These are phyloP conservation scores for Ascomycota sp. DNA, from an alignment of 2,329 filamentous ascomycete genomes.

Conservation along the genomic window DNA sequence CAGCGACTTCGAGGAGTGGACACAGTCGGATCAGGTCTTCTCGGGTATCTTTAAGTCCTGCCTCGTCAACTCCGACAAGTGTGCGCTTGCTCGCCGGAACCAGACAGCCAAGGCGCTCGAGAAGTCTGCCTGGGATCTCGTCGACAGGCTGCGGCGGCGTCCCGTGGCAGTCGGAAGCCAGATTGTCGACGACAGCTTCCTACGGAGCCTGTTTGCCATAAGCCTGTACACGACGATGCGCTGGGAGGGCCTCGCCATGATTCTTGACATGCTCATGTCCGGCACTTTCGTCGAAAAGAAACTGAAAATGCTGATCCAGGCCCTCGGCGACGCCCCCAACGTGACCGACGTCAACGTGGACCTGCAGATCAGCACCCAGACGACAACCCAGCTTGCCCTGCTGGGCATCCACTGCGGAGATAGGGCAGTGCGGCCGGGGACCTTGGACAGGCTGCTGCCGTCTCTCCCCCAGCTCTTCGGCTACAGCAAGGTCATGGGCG, in stretches of 20 bases:
- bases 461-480: conserved; percentile 6
- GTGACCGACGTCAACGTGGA: background rate
- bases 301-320: background rate
- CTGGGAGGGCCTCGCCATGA: conserved; percentile 18
- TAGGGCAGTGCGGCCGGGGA: conserved; percentile 6
- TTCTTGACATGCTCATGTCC: conserved; percentile 16
- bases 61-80: conserved; percentile 5
- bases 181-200: conserved; percentile 6
- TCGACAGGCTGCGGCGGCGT: conserved; percentile 1
- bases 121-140: conserved; percentile 2
- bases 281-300: conserved; percentile 3
- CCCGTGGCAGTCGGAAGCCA: background rate
- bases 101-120: background rate
- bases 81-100: conserved; percentile 5
- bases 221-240: conserved; percentile 7
- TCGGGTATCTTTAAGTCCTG: conserved; percentile 8
- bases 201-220: conserved; percentile 2
- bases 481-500: conserved; percentile 10
- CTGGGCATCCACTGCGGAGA: conserved; percentile 16
- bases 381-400: background rate
- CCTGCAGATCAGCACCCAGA: background rate
- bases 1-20: conserved; percentile 8
- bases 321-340: conserved; percentile 1
- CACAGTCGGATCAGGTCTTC: conserved; percentile 9
- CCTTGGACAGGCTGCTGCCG: conserved; percentile 9